These are phyloP conservation scores for Phytophthora pinifolia DNA, from an alignment of 352 stramenopile species.

Conservation along the genomic window DNA sequence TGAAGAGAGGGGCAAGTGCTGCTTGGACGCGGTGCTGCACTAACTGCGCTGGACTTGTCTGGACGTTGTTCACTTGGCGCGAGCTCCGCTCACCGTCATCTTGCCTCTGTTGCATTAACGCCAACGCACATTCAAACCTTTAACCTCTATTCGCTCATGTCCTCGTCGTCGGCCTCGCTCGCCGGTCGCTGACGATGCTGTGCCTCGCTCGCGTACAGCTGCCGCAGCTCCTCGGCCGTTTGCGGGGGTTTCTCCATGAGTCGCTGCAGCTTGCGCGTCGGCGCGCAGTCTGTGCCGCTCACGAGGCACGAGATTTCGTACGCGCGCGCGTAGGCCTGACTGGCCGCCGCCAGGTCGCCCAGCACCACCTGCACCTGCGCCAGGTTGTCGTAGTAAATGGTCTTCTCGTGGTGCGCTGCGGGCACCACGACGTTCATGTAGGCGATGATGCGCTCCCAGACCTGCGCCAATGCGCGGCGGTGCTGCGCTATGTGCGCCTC, in stretches of 20 bases:
- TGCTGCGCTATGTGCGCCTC: slow-evolving; percentile 32
- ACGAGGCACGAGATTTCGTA: slow-evolving; percentile 64
- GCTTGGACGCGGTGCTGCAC: slow-evolving; percentile 10
- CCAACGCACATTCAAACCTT: not conserved
- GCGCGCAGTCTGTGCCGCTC: slow-evolving; percentile 57
- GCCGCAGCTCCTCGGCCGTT: slow-evolving; percentile 55
- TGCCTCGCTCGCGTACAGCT: slow-evolving; percentile 53
- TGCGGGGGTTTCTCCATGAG: slow-evolving; percentile 68
- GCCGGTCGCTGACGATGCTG: slow-evolving; percentile 32
- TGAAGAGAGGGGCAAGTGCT: slow-evolving; percentile 7
- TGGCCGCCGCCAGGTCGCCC: slow-evolving; percentile 50
- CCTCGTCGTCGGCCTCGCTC: slow-evolving; percentile 34
- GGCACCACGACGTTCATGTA: slow-evolving; percentile 75
- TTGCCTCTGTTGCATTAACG: slow-evolving; percentile 1
- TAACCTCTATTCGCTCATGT: slow-evolving; percentile 15
- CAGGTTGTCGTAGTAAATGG: slow-evolving; percentile 85
- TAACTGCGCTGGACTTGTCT: slow-evolving; percentile 33
- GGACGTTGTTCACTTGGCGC: slow-evolving; percentile 17
- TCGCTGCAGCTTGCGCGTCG: slow-evolving; percentile 58
- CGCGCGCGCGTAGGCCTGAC: slow-evolving; percentile 52
- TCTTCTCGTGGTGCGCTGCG: slow-evolving; percentile 74
- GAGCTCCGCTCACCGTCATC: slow-evolving; percentile 3
- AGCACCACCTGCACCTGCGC: slow-evolving; percentile 71
- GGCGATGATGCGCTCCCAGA: slow-evolving; percentile 69
- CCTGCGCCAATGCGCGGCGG: slow-evolving; percentile 39